A percentile compares a stretch with the other conserved stretches of the same genome.
Evolutionary conservation across 805 yeast species (phyloP).

Genomic region (Candida taoyuanica): DNA sequence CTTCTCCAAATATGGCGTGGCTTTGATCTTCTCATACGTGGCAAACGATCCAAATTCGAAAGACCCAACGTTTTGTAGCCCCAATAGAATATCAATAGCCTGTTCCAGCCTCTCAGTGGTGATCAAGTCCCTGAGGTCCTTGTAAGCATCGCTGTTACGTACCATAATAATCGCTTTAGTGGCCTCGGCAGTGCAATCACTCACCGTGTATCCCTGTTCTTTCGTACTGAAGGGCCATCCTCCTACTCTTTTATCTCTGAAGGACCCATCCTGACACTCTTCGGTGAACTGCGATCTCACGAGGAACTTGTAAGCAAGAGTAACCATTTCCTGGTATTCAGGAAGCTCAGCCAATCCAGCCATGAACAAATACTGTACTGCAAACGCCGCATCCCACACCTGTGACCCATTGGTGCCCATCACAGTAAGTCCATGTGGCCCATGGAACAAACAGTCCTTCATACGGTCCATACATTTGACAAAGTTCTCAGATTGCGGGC

Average conservation of each 20-base stretch:
- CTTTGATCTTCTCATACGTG: constrained; percentile 82
- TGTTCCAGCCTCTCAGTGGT: constrained; percentile 49
- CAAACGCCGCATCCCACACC: constrained; percentile 94
- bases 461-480: constrained; percentile 50
- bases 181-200: constrained; percentile 97
- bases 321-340: constrained; percentile 59
- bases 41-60: constrained; percentile 91
- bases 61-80: constrained; percentile 71
- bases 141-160: constrained; percentile 52
- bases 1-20: constrained; percentile 68
- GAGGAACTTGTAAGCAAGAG: constrained; percentile 65
- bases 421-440: constrained; percentile 85
- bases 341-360: constrained; percentile 75
- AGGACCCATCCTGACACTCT: constrained; percentile 72
- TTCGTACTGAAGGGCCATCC: constrained; percentile 97
- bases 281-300: constrained; percentile 81
- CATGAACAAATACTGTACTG: constrained; percentile 72
- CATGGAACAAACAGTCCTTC: constrained; percentile 75
- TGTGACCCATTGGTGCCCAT: constrained; percentile 98
- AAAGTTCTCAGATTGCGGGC: constrained; percentile 59
- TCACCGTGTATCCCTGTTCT: constrained; percentile 92
- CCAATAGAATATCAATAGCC: constrained; percentile 72
- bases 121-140: constrained; percentile 47
- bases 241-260: constrained; percentile 78
- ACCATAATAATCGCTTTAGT: constrained; percentile 93